phyloP scores from a whole-genome alignment of 768 basidiomycete species.

The Termitomyces sp. region DNA sequence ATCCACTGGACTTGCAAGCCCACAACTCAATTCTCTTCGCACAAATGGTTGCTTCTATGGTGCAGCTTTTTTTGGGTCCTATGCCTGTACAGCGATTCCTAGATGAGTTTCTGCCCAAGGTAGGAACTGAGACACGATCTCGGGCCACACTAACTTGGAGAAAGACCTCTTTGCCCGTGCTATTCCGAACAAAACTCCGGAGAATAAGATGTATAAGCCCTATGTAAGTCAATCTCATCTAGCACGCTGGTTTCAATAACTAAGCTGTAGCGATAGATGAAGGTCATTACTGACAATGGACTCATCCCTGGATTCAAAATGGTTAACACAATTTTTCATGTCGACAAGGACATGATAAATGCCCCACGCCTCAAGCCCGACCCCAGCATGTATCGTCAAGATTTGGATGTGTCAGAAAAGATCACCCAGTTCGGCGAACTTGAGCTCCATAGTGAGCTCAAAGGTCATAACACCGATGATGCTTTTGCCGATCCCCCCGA shows the following conservation, averaged over 20 bases:
- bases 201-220: neutral
- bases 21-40: neutral
- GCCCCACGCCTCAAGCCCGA: neutral
- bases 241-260: neutral
- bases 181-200: neutral
- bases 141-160: neutral
- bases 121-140: no score
- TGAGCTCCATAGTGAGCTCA: conserved; percentile 14
- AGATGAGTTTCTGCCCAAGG: conserved; percentile 1
- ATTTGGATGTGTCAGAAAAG: neutral
- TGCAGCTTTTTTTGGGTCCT: no score
- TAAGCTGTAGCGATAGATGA: neutral
- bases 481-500: conserved; percentile 3
- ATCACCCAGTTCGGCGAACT: conserved; percentile 7
- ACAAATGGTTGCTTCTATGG: no score
- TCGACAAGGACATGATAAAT: neutral
- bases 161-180: neutral
- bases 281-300: neutral
- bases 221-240: neutral
- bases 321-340: no score
- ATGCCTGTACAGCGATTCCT: no score
- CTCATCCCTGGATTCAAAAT: no score
- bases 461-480: neutral
- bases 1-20: neutral
- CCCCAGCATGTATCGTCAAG: conserved; percentile 1